phyloP scores from a whole-genome alignment of 2,329 filamentous ascomycete species.

The Metarhizium robertsii region DNA sequence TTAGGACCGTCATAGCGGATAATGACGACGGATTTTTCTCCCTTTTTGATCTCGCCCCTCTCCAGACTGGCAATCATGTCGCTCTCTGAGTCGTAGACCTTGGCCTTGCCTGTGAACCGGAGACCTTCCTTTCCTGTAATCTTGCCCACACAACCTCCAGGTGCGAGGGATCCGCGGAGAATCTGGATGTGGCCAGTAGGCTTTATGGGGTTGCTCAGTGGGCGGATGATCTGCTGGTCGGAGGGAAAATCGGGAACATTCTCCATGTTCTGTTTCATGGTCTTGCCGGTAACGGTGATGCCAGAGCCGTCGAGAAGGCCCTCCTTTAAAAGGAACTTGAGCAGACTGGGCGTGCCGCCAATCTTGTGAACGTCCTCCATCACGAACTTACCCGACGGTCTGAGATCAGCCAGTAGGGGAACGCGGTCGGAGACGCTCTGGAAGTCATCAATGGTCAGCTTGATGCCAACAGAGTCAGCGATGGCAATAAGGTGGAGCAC shows the following conservation, averaged over 20 bases:
- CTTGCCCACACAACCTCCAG: slow-evolving; percentile 81
- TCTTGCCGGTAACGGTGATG: slow-evolving; percentile 82
- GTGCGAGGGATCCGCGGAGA: slow-evolving; percentile 74
- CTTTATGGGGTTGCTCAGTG: slow-evolving; percentile 78
- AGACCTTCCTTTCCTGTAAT: slow-evolving; percentile 94
- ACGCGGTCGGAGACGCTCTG: slow-evolving; percentile 70
- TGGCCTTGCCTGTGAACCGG: slow-evolving; percentile 68
- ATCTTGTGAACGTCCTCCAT: slow-evolving; percentile 80
- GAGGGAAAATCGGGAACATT: slow-evolving; percentile 63
- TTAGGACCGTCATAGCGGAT: slow-evolving; percentile 92
- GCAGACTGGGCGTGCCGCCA: slow-evolving; percentile 76
- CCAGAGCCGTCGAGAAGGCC: slow-evolving; percentile 73
- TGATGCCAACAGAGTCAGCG: slow-evolving; percentile 70
- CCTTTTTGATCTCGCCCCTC: slow-evolving; percentile 68
- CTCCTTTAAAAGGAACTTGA: slow-evolving; percentile 79
- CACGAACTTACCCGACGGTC: slow-evolving; percentile 79
- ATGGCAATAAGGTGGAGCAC: slow-evolving; percentile 80
- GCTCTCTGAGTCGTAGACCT: slow-evolving; percentile 76
- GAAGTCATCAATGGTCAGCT: slow-evolving; percentile 80
- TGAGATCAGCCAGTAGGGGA: slow-evolving; percentile 73
- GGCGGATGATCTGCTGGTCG: slow-evolving; percentile 74
- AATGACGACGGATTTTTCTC: slow-evolving; percentile 81
- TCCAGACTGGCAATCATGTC: slow-evolving; percentile 71
- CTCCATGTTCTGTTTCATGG: slow-evolving; percentile 75
- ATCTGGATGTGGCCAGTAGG: slow-evolving; percentile 82